Conservation (phyloP, 192 early-diverging fungal species). For the Backusella psychrophila region DNA sequence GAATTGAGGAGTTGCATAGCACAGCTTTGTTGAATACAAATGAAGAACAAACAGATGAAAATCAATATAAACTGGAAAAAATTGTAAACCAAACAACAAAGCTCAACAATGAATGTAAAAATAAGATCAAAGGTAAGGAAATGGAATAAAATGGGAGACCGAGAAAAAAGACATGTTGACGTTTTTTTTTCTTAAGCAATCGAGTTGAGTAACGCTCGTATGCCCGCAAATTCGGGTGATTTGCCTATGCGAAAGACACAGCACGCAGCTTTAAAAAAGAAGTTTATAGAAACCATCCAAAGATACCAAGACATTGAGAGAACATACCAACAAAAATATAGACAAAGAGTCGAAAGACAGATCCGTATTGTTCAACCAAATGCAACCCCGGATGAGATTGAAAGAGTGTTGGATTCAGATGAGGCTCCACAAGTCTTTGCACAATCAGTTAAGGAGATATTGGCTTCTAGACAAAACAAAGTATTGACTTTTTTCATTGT, state of each 20-base stretch:
- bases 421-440: slow-evolving; percentile 79
- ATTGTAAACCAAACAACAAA: slow-evolving; percentile 27
- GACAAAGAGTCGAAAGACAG: slow-evolving; percentile 80
- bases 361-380: slow-evolving; percentile 84
- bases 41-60: slow-evolving; percentile 30
- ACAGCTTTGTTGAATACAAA: slow-evolving; percentile 32
- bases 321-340: slow-evolving; percentile 82
- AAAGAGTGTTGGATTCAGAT: slow-evolving; percentile 70
- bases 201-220: slow-evolving; percentile 33
- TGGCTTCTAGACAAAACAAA: neutral
- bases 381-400: slow-evolving; percentile 73
- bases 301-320: slow-evolving; percentile 79
- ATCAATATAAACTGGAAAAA: slow-evolving; percentile 26
- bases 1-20: slow-evolving; percentile 38
- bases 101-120: slow-evolving; percentile 44
- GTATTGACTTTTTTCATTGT: neutral
- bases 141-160: neutral
- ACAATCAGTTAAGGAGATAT: slow-evolving; percentile 56
- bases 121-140: slow-evolving; percentile 46
- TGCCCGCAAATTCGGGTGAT: slow-evolving; percentile 29
- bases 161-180: neutral
- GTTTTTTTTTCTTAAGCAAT: slow-evolving; percentile 25
- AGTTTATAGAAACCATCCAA: slow-evolving; percentile 64
- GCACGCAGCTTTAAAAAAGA: slow-evolving; percentile 53
- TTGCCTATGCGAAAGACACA: slow-evolving; percentile 41